Evolutionary conservation across 441 rosid genomes (phyloP).

Genomic region (Adansonia grandidieri): DNA sequence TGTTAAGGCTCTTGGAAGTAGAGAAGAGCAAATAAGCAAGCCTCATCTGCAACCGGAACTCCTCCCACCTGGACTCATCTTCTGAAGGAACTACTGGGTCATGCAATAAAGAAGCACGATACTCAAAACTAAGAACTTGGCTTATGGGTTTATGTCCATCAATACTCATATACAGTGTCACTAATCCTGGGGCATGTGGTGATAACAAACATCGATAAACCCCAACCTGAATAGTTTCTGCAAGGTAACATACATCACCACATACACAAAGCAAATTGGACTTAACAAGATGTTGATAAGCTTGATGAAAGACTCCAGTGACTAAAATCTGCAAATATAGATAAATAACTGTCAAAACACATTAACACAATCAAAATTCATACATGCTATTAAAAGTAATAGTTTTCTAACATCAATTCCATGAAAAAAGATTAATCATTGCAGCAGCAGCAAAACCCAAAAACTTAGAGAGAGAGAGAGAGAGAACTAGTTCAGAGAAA

Average conservation of each 20-base stretch:
- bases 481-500: background rate
- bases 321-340: conserved; percentile 72
- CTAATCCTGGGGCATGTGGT: conserved; percentile 74
- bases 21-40: conserved; percentile 83
- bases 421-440: background rate
- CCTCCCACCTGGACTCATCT: conserved; percentile 68
- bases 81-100: conserved; percentile 35
- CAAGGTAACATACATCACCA: conserved; percentile 65
- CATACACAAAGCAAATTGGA: conserved; percentile 74
- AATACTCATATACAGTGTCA: conserved; percentile 69
- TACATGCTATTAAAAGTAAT: background rate
- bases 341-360: conserved; percentile 26
- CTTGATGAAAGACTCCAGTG: conserved; percentile 76
- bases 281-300: conserved; percentile 56
- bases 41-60: conserved; percentile 75
- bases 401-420: background rate
- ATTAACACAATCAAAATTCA: background rate
- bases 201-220: conserved; percentile 81
- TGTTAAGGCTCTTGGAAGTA: conserved; percentile 61
- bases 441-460: background rate
- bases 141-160: conserved; percentile 87
- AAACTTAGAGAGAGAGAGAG: background rate
- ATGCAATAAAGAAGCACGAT: conserved; percentile 46
- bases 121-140: conserved; percentile 77
- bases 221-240: conserved; percentile 76